A percentile compares a stretch with the other conserved stretches of the same genome.
Conservation (phyloP, 768 basidiomycete species). For the Austroboletus festivus region DNA sequence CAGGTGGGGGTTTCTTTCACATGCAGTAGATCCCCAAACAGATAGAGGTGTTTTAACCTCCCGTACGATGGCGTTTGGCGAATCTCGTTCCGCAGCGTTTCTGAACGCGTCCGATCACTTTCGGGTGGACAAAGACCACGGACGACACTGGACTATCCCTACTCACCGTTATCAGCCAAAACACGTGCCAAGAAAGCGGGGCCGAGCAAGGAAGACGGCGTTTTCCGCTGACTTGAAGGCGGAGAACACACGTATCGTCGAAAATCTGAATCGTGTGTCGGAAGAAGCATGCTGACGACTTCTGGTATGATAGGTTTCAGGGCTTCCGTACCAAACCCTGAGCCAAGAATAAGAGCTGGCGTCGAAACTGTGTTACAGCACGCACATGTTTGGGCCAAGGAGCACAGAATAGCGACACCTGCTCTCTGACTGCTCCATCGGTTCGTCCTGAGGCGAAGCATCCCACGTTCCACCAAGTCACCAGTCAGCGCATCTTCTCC, state of each 20-base stretch:
- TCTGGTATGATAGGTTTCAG: slow-evolving; percentile 8
- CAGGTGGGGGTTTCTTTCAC: slow-evolving; percentile 9
- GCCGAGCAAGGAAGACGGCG: slow-evolving; percentile 9
- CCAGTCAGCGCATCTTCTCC: slow-evolving; percentile 4
- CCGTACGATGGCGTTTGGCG: slow-evolving; percentile 12
- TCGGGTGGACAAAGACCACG: not conserved
- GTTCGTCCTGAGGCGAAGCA: slow-evolving; percentile 6
- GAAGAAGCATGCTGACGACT: slow-evolving; percentile 12
- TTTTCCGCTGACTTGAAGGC: not conserved
- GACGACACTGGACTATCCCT: no score
- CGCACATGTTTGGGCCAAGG: slow-evolving; percentile 16
- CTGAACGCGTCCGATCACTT: not conserved
- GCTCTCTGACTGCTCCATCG: slow-evolving; percentile 14
- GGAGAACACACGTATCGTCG: not conserved
- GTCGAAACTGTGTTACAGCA: not conserved
- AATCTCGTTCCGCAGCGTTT: slow-evolving; percentile 18
- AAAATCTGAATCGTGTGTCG: not conserved
- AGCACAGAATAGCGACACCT: slow-evolving; percentile 17
- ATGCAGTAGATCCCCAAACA: slow-evolving; percentile 9
- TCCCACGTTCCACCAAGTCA: slow-evolving; percentile 13
- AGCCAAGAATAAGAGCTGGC: not conserved
- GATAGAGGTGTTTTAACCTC: slow-evolving; percentile 16
- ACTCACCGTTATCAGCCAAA: slow-evolving; percentile 11
- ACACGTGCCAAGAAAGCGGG: slow-evolving; percentile 16
- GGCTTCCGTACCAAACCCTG: slow-evolving; percentile 14